Evolutionary conservation across 495 filamentous ascomycete genomes (phyloP).

Genomic region (Sporormia fimetaria): DNA sequence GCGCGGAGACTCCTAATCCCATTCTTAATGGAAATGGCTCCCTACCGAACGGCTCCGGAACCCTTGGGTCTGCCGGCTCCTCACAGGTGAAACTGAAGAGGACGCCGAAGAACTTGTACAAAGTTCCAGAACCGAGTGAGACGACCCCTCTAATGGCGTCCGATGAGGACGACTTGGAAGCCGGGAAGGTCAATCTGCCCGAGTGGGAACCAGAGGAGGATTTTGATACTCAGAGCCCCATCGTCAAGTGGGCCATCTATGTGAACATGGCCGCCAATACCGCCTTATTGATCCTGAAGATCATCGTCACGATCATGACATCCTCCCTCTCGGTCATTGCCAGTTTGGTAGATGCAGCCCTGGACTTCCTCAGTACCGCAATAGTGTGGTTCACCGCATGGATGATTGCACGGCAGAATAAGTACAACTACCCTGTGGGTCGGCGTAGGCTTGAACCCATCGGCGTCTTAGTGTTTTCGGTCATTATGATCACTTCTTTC

Average conservation of each 20-base stretch:
- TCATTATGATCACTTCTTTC: slow-evolving; percentile 65
- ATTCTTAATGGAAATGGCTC: no score
- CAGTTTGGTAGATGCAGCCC: slow-evolving; percentile 73
- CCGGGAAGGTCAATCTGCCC: slow-evolving; percentile 20
- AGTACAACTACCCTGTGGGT: slow-evolving; percentile 74
- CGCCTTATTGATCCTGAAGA: slow-evolving; percentile 65
- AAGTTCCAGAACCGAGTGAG: slow-evolving; percentile 52
- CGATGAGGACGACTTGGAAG: slow-evolving; percentile 32
- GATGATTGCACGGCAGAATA: slow-evolving; percentile 63
- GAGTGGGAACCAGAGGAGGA: slow-evolving; percentile 42
- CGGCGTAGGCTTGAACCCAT: slow-evolving; percentile 53
- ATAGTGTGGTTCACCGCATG: slow-evolving; percentile 76
- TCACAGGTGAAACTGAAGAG: slow-evolving; percentile 48
- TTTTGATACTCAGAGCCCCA: slow-evolving; percentile 50
- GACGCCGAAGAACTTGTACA: slow-evolving; percentile 72
- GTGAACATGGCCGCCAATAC: slow-evolving; percentile 79
- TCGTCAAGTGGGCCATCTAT: slow-evolving; percentile 72
- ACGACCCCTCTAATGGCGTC: slow-evolving; percentile 48
- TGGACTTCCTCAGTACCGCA: slow-evolving; percentile 77
- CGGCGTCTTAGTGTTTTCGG: slow-evolving; percentile 41
- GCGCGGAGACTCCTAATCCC: no score
- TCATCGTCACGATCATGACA: slow-evolving; percentile 64
- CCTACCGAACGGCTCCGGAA: no score
- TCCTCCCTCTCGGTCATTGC: slow-evolving; percentile 81
- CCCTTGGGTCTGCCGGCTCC: no score